Conservation (phyloP, 306 rosid genomes). For the Trifolium subterraneum region DNA sequence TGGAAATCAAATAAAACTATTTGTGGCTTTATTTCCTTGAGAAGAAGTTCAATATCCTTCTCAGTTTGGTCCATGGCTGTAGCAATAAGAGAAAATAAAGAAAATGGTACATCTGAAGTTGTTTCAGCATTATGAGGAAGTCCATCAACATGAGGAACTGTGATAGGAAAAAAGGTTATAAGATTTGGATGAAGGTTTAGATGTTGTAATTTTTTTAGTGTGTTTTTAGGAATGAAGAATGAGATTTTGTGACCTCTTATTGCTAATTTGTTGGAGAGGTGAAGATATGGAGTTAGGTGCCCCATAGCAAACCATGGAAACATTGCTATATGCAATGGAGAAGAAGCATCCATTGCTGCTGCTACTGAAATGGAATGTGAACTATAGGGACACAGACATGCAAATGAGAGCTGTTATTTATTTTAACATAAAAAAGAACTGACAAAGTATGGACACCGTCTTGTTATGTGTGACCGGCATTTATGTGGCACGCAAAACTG, state of each 20-base stretch:
- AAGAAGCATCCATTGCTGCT: conserved; percentile 19
- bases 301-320: conserved; percentile 53
- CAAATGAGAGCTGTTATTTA: no score
- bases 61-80: conserved; percentile 43
- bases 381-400: no score
- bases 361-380: no score
- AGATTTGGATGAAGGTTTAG: conserved; percentile 36
- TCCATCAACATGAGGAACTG: conserved; percentile 22
- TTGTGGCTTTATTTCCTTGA: conserved; percentile 29
- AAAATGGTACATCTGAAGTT: conserved; percentile 43
- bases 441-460: no score
- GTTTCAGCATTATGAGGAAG: conserved; percentile 42
- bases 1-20: conserved; percentile 44
- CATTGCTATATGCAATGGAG: conserved; percentile 42
- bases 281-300: conserved; percentile 26
- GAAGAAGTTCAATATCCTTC: conserved; percentile 27
- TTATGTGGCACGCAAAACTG: no score
- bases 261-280: conserved; percentile 44
- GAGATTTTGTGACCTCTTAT: conserved; percentile 38
- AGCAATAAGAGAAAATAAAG: neutral
- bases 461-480: no score
- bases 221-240: conserved; percentile 34
- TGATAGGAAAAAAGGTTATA: conserved; percentile 18
- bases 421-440: no score
- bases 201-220: conserved; percentile 23